Percentiles rank a stretch among this genome's conserved stretches.
Conservation (phyloP, 352 stramenopile genomes). For the Blastocystis sp. region DNA sequence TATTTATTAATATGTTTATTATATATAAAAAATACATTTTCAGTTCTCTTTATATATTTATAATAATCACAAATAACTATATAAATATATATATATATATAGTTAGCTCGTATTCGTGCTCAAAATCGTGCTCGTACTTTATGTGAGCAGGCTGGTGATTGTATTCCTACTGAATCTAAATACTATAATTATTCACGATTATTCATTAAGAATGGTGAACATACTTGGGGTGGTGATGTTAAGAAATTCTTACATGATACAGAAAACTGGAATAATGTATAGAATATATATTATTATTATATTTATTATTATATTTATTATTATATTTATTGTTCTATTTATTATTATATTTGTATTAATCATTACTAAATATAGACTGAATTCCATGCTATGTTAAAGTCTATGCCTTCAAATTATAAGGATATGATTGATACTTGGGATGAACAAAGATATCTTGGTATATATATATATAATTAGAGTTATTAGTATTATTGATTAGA, state of each 20-base stretch:
- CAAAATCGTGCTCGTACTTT: not conserved
- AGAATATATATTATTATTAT: too few relatives aligned
- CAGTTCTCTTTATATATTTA: too few relatives aligned
- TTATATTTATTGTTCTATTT: too few relatives aligned
- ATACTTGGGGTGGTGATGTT: slow-evolving; percentile 31
- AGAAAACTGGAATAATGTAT: slow-evolving; percentile 36
- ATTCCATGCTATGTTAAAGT: slow-evolving; percentile 6
- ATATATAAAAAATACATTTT: too few relatives aligned
- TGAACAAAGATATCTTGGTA: slow-evolving; percentile 8
- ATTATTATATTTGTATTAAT: too few relatives aligned
- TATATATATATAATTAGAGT: too few relatives aligned
- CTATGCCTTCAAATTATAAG: slow-evolving; percentile 5
- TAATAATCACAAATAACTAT: too few relatives aligned
- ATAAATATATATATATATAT: not conserved
- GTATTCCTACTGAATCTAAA: not conserved
- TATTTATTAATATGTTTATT: too few relatives aligned
- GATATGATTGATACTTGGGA: slow-evolving; percentile 24
- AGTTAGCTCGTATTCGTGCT: slow-evolving; percentile 22
- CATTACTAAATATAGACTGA: slow-evolving; percentile 1
- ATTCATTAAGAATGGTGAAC: slow-evolving; percentile 24
- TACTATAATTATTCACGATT: slow-evolving; percentile 35
- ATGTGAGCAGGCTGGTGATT: slow-evolving; percentile 1
- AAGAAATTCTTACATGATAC: slow-evolving; percentile 34
- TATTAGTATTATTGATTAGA: too few relatives aligned
- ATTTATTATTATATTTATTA: too few relatives aligned